These are phyloP conservation scores for Coemansia sp. DNA, from an alignment of 192 early-diverging fungal genomes.

Conservation along the genomic window DNA sequence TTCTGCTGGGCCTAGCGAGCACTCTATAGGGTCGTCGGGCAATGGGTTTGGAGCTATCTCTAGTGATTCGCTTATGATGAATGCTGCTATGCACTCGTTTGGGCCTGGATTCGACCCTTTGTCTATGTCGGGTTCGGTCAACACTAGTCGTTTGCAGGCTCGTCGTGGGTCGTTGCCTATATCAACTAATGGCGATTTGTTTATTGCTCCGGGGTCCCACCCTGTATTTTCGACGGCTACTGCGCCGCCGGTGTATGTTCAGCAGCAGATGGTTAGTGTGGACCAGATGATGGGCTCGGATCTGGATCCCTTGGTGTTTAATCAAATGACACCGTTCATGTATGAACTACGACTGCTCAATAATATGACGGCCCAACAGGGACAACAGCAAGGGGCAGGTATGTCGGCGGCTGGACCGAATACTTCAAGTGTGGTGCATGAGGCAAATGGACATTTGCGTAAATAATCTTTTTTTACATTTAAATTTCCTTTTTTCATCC, in stretches of 20 bases:
- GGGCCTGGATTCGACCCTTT: constrained; percentile 18
- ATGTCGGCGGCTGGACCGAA: constrained; percentile 10
- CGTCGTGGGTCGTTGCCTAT: constrained; percentile 49
- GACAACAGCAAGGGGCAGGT: neutral
- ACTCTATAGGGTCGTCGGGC: neutral
- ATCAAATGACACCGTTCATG: constrained; percentile 54
- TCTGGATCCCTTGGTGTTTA: constrained; percentile 54
- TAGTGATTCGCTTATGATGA: constrained; percentile 18
- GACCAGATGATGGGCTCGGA: constrained; percentile 28
- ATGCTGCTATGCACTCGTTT: constrained; percentile 33
- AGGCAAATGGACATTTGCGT: constrained; percentile 11
- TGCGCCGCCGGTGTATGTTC: neutral
- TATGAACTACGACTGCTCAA: constrained; percentile 53
- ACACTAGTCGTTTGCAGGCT: constrained; percentile 20
- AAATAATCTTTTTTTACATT: constrained; percentile 1
- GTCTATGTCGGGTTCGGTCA: constrained; percentile 5
- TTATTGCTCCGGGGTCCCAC: constrained; percentile 31
- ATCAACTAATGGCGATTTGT: constrained; percentile 47
- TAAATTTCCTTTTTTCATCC: neutral
- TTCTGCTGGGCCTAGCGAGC: constrained; percentile 1
- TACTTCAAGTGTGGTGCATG: constrained; percentile 1
- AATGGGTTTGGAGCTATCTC: neutral
- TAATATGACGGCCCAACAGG: constrained; percentile 2
- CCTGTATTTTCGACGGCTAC: constrained; percentile 26
- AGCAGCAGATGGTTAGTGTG: constrained; percentile 5